These are phyloP conservation scores for Pneumocystis murina DNA, from an alignment of 1,139 yeast genomes.

Conservation along the genomic window DNA sequence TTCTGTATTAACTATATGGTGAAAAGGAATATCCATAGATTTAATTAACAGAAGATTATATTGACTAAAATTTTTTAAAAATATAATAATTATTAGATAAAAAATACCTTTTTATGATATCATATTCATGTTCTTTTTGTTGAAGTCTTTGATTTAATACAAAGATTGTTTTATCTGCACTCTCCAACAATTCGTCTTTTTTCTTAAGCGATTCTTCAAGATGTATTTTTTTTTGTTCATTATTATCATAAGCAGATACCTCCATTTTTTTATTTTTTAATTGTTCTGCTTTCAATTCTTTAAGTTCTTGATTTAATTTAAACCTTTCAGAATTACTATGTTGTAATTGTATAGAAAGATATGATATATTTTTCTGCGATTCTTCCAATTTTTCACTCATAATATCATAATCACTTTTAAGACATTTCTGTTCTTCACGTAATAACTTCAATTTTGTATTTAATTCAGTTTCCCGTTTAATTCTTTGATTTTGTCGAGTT, in stretches of 20 bases:
- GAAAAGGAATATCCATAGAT: neutral
- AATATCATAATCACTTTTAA: conserved; percentile 3
- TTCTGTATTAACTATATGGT: neutral
- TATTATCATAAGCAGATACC: neutral
- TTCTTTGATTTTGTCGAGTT: conserved; percentile 9
- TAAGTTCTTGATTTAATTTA: conserved; percentile 1
- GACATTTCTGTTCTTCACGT: conserved; percentile 10
- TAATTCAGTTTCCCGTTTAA: conserved; percentile 10
- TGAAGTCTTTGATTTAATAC: neutral
- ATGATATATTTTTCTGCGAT: neutral
- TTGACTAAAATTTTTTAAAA: neutral
- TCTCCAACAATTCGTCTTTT: neutral
- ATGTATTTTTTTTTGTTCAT: neutral
- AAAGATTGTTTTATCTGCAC: neutral
- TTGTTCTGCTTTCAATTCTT: neutral
- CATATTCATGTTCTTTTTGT: neutral
- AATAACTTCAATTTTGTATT: conserved; percentile 10
- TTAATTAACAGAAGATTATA: neutral
- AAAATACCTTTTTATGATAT: neutral
- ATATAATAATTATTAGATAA: neutral
- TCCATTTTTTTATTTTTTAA: neutral
- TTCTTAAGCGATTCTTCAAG: neutral
- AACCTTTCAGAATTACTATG: neutral
- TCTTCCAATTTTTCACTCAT: neutral
- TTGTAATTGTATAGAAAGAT: neutral